A percentile compares a stretch with the other conserved stretches of the same genome.
Conservation (phyloP, 2,329 filamentous ascomycete genomes). For the Aspergillus fumigatiaffinis region DNA sequence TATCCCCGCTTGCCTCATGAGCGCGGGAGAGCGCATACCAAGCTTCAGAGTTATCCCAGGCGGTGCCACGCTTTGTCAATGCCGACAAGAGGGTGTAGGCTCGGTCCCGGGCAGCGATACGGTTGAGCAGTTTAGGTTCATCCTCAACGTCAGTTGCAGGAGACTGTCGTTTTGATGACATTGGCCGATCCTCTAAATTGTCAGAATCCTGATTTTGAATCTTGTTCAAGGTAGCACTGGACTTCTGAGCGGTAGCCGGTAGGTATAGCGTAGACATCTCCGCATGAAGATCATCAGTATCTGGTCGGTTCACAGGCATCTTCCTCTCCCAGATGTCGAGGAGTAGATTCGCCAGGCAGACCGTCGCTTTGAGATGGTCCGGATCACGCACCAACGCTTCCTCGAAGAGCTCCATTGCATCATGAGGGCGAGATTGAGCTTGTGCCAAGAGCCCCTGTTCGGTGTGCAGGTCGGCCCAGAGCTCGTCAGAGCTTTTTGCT, state of each 20-base stretch:
- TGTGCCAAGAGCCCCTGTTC: slow-evolving; percentile 69
- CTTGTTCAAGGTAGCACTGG: slow-evolving; percentile 1
- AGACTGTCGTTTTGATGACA: neutral
- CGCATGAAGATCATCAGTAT: slow-evolving; percentile 23
- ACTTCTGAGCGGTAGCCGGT: slow-evolving; percentile 18
- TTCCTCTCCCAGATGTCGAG: slow-evolving; percentile 73
- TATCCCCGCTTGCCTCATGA: slow-evolving; percentile 80
- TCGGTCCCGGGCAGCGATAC: slow-evolving; percentile 83
- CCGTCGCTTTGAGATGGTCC: slow-evolving; percentile 74
- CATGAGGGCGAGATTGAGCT: slow-evolving; percentile 59
- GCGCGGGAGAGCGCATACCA: slow-evolving; percentile 87
- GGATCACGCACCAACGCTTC: slow-evolving; percentile 73
- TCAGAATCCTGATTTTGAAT: neutral
- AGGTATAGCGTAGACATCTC: slow-evolving; percentile 24
- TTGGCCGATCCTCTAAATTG: neutral
- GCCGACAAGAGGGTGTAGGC: slow-evolving; percentile 79
- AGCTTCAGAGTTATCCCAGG: slow-evolving; percentile 90
- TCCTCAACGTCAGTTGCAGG: slow-evolving; percentile 18
- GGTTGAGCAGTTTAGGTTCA: slow-evolving; percentile 68
- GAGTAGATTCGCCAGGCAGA: slow-evolving; percentile 79
- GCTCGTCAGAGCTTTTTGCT: slow-evolving; percentile 74
- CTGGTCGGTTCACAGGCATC: slow-evolving; percentile 31
- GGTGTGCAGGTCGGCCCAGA: slow-evolving; percentile 78
- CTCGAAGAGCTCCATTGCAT: slow-evolving; percentile 75
- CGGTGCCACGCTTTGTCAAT: slow-evolving; percentile 77